A percentile compares a stretch with the other conserved stretches of the same genome.
Conservation (phyloP, 352 stramenopile species). For the Phytophthora capsici region DNA sequence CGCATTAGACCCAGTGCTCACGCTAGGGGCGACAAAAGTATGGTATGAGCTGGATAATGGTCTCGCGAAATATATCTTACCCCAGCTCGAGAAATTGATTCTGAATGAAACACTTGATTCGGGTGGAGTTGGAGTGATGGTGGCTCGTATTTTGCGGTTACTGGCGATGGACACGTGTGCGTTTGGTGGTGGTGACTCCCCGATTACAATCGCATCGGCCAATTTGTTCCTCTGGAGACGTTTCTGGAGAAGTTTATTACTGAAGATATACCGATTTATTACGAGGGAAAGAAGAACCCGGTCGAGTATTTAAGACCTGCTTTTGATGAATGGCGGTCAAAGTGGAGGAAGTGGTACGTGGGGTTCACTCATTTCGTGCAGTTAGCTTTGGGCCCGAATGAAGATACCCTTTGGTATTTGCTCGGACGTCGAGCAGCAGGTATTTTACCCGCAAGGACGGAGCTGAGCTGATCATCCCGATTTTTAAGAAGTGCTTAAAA, state of each 20-base stretch:
- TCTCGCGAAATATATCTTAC: conserved; percentile 19
- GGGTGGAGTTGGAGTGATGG: conserved; percentile 14
- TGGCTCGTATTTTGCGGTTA: conserved; percentile 34
- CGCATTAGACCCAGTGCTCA: conserved; percentile 4
- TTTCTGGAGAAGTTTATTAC: too few species aligned
- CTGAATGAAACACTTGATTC: conserved; percentile 36
- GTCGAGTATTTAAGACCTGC: too few species aligned
- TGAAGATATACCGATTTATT: too few species aligned
- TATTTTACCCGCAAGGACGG: background rate
- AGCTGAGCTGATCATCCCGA: background rate
- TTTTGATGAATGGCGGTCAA: background rate
- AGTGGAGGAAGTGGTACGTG: background rate
- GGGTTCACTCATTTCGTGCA: conserved; percentile 6
- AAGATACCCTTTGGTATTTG: conserved; percentile 5
- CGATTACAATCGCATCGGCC: too few species aligned
- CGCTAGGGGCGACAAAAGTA: conserved; percentile 20
- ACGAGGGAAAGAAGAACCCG: too few species aligned
- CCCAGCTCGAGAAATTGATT: conserved; percentile 22
- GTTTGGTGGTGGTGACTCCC: conserved; percentile 1
- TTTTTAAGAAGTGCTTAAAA: background rate
- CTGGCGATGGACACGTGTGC: conserved; percentile 31
- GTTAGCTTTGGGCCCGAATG: background rate
- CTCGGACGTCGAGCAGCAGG: background rate
- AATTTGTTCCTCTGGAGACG: too few species aligned
- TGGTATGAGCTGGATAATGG: conserved; percentile 20